phyloP scores from a whole-genome alignment of 2,329 filamentous ascomycete species.

The Rhexocercosporidium sp. region DNA sequence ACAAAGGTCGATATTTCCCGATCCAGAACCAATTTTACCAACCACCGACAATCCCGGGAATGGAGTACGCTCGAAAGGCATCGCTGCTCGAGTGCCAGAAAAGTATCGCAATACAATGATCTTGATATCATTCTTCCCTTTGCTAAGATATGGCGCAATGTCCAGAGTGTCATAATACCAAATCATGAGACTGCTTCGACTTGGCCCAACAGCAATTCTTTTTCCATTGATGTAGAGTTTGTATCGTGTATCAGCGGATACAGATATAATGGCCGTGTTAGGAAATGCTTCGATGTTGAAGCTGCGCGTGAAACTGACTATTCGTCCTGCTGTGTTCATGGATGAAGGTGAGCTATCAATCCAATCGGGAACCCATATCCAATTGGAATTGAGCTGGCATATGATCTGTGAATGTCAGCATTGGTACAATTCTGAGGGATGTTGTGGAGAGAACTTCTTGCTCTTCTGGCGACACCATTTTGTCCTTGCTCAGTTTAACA shows the following conservation, averaged over 20 bases:
- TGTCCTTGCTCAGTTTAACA: too few relatives aligned
- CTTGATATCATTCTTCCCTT: constrained; percentile 39
- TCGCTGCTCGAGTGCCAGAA: constrained; percentile 35
- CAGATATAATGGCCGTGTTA: constrained; percentile 35
- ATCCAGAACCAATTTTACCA: constrained; percentile 27
- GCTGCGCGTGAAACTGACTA: constrained; percentile 42
- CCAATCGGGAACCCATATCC: constrained; percentile 47
- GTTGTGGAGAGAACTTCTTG: background rate
- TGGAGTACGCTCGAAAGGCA: constrained; percentile 42
- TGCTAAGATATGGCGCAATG: constrained; percentile 35
- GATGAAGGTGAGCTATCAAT: constrained; percentile 37
- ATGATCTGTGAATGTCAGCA: constrained; percentile 13
- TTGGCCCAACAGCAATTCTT: constrained; percentile 45
- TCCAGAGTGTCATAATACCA: constrained; percentile 45
- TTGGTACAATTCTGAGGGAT: background rate
- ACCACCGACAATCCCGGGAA: constrained; percentile 40
- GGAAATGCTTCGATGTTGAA: constrained; percentile 34
- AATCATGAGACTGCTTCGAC: constrained; percentile 43
- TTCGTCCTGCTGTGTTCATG: constrained; percentile 42
- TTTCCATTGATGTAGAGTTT: constrained; percentile 48
- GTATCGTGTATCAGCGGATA: constrained; percentile 50
- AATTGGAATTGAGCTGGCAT: constrained; percentile 44
- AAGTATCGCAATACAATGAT: constrained; percentile 42
- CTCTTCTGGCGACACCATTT: constrained; percentile 4
- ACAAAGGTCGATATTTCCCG: constrained; percentile 20